These are phyloP conservation scores for Rhododendron ovatum DNA, from an alignment of 148 eudicot genomes.

Conservation along the genomic window DNA sequence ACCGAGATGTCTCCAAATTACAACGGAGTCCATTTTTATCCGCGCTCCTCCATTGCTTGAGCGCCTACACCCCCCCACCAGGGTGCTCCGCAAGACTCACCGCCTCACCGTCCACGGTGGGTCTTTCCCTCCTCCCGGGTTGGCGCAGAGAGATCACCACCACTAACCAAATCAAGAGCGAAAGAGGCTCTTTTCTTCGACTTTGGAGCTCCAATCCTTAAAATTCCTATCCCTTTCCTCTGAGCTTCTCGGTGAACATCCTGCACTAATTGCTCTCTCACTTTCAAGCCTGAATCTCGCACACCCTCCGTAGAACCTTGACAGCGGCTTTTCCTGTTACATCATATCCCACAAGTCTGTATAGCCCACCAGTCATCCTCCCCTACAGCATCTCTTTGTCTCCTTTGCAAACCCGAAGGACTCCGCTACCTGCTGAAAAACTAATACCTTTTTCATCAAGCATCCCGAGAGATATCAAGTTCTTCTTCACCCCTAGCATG, in stretches of 20 bases:
- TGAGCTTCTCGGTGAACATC: background rate
- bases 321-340: background rate
- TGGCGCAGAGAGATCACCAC: background rate
- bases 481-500: background rate
- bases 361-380: background rate
- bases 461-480: constrained; percentile 1
- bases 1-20: too few species aligned
- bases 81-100: too few species aligned
- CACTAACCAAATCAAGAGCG: background rate
- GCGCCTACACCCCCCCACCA: too few species aligned
- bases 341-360: background rate
- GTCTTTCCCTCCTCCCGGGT: background rate
- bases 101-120: too few species aligned
- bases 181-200: background rate
- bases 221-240: background rate
- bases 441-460: background rate
- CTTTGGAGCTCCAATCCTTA: background rate
- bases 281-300: too few species aligned
- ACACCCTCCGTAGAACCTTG: too few species aligned
- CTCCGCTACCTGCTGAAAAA: background rate
- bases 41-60: too few species aligned
- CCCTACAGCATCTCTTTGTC: background rate
- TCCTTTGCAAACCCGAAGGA: background rate
- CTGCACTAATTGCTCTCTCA: too few species aligned
- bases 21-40: too few species aligned